Evolutionary conservation across 2,329 filamentous ascomycete species (phyloP), one percentile per base, ranked within the genome.

Genomic region (Fusarium sp.): DNA sequence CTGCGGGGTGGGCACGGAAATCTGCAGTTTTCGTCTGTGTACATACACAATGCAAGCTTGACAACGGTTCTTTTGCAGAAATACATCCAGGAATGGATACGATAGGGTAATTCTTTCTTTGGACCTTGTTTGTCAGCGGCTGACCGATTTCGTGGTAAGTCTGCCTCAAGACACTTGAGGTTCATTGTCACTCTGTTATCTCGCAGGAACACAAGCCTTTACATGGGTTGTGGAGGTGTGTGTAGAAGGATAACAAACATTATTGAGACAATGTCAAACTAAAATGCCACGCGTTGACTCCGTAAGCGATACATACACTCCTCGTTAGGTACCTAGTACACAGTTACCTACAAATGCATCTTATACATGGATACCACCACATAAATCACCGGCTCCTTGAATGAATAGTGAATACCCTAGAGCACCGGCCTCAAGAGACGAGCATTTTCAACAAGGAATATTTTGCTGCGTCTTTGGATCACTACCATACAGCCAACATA

Each of bases 101-200:
- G 63, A 65, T 62, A 60, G 30, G 62, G 50, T 42, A 43, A 58
- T 47, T 30, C 16, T 50, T 46, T 46, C 23, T 54, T 33, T 53
- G 44, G 35, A 18, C 12, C 32, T 44, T 64, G 37, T 47, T 63
- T 60, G 74, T 76, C 74, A 76, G 74, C 71, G 3, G 65, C 60
- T 61, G 52, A 69, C 58, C 23, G 37, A 62, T 59, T 38, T 35
- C 21, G 49, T 57, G 44, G 30, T 32, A 33, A 53, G 23, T 47
- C 40, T 50, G 32, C 40, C 28, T 40, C 21, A 37, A n/a, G n/a
- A 38, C 50, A 60, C 64, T 64, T 72, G 56, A 61, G 47, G 38
- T 15, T 43, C 15, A 28, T 56, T 69, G 47, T 23, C 21, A 73
- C 70, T 67, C 47, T 52, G 28, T 38, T 57, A 50, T 53, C 32